Evolutionary conservation across 2,329 filamentous ascomycete genomes (phyloP), one percentile per base, ranked within the genome.

Genomic region (Monilinia polystroma): DNA sequence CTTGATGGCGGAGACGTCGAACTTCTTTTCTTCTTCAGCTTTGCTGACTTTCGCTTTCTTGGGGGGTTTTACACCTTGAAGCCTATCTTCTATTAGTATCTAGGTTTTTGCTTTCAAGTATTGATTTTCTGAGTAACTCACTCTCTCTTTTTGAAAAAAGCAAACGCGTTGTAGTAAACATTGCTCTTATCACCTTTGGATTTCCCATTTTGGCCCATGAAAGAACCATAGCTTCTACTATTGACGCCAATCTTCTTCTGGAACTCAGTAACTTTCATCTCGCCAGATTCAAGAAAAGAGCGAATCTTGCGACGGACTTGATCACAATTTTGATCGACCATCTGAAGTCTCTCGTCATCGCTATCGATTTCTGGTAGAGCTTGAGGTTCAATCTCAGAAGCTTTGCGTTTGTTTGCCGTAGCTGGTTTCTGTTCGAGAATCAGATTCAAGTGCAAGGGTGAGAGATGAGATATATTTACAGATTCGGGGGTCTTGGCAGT

Each of bases 111-210:
- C 4, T 6, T 12, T 29, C 20, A 6, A 6, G 2, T 16, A 12
- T 45, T 4, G 12, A 14, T 10, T 3, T 38, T 62, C 3, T 6
- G 35, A 29, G 26, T 41, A 6, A 11, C 54, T 23, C 45, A 62
- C 64, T 86, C 81, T 45, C 83, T 78, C 71, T 79, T 80, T 73
- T 81, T 81, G 78, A 87, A 87, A 74, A 80, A 83, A 18, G 52
- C 45, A 68, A 75, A 77, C 20, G 80, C 79, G 10, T 75, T 75
- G 5, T 47, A 38, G 69, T 79, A 81, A 1, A 76, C 76, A 64
- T 77, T 76, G 68, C 73, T 77, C 12, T 68, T 68, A 16, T 71
- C 68, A 43, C 80, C 80, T 11, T 78, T 75, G 68, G 77, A 74
- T 5, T 76, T 73, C 6, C 81, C 81, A 32, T 75, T 79, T 72